These are phyloP conservation scores for Tilletia setariae DNA, from an alignment of 1,284 basidiomycete species.

Conservation along the genomic window DNA sequence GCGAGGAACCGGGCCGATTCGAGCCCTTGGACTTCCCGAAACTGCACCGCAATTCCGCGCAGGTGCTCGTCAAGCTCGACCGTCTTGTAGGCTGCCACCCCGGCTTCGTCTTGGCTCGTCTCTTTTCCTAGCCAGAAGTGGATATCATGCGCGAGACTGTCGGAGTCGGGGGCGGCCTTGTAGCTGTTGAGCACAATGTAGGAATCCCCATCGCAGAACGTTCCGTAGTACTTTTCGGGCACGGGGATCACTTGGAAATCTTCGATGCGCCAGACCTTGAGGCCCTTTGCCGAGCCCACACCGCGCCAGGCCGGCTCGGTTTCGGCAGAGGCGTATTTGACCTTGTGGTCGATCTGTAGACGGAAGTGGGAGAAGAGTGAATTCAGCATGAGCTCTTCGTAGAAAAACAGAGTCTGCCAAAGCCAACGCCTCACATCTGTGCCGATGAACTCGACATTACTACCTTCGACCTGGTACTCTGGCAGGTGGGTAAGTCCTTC, in stretches of 20 bases:
- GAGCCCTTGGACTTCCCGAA: slow-evolving; percentile 64
- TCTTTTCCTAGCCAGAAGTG: slow-evolving; percentile 67
- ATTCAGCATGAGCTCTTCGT: background rate
- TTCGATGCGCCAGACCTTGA: slow-evolving; percentile 65
- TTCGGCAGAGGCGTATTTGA: slow-evolving; percentile 62
- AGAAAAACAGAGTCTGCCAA: background rate
- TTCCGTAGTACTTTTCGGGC: slow-evolving; percentile 61
- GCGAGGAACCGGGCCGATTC: slow-evolving; percentile 64
- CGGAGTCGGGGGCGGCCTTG: slow-evolving; percentile 52
- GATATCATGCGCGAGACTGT: slow-evolving; percentile 64
- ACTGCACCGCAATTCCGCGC: slow-evolving; percentile 62
- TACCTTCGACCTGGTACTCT: slow-evolving; percentile 58
- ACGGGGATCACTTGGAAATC: slow-evolving; percentile 63
- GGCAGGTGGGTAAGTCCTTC: slow-evolving; percentile 17
- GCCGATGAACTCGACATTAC: slow-evolving; percentile 64
- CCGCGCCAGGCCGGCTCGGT: slow-evolving; percentile 62
- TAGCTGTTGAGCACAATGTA: slow-evolving; percentile 65
- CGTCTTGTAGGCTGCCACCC: slow-evolving; percentile 66
- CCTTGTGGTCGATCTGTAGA: slow-evolving; percentile 60
- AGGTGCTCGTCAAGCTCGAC: slow-evolving; percentile 69
- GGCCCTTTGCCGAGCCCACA: slow-evolving; percentile 55
- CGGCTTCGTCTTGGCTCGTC: slow-evolving; percentile 66
- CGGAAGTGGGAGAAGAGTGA: background rate
- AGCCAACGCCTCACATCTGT: slow-evolving; percentile 9
- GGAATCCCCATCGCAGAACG: slow-evolving; percentile 66